Evolutionary conservation across 2,329 filamentous ascomycete species (phyloP).

Genomic region (Chrysoporthe puriensis): DNA sequence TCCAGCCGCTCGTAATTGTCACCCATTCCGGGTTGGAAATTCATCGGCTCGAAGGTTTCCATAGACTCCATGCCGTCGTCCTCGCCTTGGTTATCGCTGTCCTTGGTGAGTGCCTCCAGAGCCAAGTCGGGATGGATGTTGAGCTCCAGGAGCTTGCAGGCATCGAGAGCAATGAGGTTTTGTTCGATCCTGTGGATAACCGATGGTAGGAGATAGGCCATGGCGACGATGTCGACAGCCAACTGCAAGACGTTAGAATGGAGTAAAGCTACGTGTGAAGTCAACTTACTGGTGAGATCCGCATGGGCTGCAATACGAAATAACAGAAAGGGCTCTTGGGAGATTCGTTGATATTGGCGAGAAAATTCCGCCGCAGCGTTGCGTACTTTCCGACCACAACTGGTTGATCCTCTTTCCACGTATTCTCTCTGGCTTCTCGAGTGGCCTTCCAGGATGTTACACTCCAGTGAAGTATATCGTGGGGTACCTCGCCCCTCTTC

Average conservation of each 20-base stretch:
- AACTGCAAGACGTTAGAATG: constrained; percentile 53
- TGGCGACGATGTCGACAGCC: constrained; percentile 68
- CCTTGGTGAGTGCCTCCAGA: constrained; percentile 89
- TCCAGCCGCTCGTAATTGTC: constrained; percentile 94
- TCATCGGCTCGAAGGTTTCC: constrained; percentile 59
- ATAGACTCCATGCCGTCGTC: constrained; percentile 45
- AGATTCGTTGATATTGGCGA: constrained; percentile 60
- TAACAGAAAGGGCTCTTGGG: constrained; percentile 52
- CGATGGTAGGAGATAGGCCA: constrained; percentile 77
- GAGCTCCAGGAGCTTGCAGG: constrained; percentile 67
- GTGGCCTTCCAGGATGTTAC: constrained; percentile 49
- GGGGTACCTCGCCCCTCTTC: constrained; percentile 39
- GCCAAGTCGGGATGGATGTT: constrained; percentile 69
- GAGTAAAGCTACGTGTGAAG: not conserved
- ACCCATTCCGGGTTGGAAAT: constrained; percentile 84
- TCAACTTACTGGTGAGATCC: constrained; percentile 71
- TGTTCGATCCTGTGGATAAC: constrained; percentile 85
- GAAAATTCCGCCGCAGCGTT: constrained; percentile 77
- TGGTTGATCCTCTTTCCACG: constrained; percentile 72
- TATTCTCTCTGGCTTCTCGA: constrained; percentile 34
- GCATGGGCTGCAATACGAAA: constrained; percentile 76
- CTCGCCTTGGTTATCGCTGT: constrained; percentile 82
- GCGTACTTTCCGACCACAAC: constrained; percentile 78
- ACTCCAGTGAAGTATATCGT: constrained; percentile 81
- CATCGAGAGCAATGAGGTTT: constrained; percentile 78